Conservation (phyloP, 352 stramenopile species). For the Pythium angustatum region DNA sequence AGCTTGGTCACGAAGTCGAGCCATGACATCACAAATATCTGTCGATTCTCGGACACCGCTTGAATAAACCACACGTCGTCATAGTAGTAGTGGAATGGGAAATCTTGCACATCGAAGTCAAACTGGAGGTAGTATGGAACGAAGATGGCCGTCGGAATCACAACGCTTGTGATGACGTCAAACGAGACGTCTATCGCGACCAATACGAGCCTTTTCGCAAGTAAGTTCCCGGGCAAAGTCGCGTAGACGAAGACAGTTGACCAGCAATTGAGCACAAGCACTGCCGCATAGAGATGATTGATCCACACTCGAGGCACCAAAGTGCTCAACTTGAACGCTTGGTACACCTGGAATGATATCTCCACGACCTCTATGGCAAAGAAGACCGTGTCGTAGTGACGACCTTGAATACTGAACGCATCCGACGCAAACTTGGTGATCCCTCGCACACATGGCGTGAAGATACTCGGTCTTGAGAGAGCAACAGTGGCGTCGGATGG, state of each 20-base stretch:
- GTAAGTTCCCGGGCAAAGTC: not conserved
- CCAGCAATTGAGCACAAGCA: conserved; percentile 22
- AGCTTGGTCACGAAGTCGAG: conserved; percentile 6
- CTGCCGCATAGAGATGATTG: conserved; percentile 4
- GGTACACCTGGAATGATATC: conserved; percentile 15
- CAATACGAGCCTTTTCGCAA: conserved; percentile 1
- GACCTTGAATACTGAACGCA: conserved; percentile 8
- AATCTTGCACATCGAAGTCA: conserved; percentile 3
- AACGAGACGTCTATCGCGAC: conserved; percentile 12
- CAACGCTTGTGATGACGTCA: conserved; percentile 17
- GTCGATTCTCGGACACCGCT: conserved; percentile 20
- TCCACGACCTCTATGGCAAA: conserved; percentile 9
- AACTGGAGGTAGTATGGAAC: conserved; percentile 19
- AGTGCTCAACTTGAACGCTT: conserved; percentile 15
- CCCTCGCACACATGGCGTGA: too few species aligned
- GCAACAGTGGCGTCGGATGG: too few species aligned
- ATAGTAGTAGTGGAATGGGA: conserved; percentile 23
- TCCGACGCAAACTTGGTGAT: conserved; percentile 7
- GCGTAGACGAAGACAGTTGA: conserved; percentile 7
- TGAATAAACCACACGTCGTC: conserved; percentile 27
- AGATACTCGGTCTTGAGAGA: too few species aligned
- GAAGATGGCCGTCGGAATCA: conserved; percentile 18
- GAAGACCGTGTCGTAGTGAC: conserved; percentile 4
- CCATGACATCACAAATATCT: conserved; percentile 20
- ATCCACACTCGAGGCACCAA: conserved; percentile 16